Percentiles rank a stretch among this genome's conserved stretches.
Evolutionary conservation across 148 eudicot genomes (phyloP).

Genomic region (Vaccinium corymbosum): DNA sequence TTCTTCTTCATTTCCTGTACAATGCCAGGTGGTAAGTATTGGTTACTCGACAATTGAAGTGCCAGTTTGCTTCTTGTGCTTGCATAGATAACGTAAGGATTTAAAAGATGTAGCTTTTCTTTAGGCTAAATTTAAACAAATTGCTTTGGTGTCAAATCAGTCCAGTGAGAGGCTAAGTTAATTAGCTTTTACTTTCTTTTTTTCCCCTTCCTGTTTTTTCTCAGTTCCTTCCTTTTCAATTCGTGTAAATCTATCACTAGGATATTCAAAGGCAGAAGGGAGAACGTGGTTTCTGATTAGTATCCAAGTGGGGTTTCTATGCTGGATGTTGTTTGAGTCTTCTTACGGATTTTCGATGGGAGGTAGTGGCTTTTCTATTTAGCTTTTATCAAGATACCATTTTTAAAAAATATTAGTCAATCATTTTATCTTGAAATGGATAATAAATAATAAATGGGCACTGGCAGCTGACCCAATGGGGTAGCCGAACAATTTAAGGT

Average conservation of each 20-base stretch:
- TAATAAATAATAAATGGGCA: neutral
- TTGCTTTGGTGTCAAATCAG: neutral
- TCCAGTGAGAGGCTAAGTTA: neutral
- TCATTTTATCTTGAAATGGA: neutral
- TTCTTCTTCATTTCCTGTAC: neutral
- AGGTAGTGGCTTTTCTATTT: neutral
- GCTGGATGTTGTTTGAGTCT: neutral
- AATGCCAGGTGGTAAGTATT: neutral
- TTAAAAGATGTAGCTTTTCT: neutral
- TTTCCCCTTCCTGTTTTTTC: neutral
- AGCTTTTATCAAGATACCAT: neutral
- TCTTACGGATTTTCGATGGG: neutral
- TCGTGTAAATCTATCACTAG: too few species aligned
- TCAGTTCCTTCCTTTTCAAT: neutral
- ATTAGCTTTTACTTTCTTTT: neutral
- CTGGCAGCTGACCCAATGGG: neutral
- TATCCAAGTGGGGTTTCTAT: neutral
- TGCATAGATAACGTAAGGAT: neutral
- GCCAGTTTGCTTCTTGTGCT: neutral
- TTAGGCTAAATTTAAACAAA: neutral
- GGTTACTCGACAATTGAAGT: too few species aligned
- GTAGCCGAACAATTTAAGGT: neutral
- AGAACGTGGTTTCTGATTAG: neutral
- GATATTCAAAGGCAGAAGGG: neutral
- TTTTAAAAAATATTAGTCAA: neutral